Base-by-base conservation (phyloP, 192 early-diverging fungal species). In the Coemansia sp. region DNA sequence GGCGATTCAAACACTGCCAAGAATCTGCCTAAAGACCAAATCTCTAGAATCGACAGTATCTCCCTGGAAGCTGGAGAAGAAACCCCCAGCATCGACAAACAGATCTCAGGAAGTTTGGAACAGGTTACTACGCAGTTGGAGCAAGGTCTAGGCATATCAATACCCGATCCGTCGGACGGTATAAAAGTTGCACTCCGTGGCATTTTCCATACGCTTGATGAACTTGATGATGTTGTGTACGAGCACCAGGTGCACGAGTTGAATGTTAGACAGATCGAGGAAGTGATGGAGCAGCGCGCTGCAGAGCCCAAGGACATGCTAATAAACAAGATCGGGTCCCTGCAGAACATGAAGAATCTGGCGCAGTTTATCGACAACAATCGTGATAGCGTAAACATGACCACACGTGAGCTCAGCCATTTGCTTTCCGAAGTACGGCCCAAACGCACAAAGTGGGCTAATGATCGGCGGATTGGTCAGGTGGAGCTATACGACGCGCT, bases 401-500 rank as follows among this genome's bases (percentile, higher is more conserved):
- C 87, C 31, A 88, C 89, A 37, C 86, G 86, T 7, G 90, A 92
- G 65, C 72, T 96, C 49, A 86, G 86, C 64, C 84, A 86, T 31
- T 72, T 96, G 25, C 71, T 96, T 23, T 87, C 87, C 1, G 91
- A 93, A 66, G 85, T 93, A 15, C 86, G 89, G 30, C 91, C 92
- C 25, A 87, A 88, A 62, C 84, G 90, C 63, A 91, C 91, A 42
- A 94, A 94, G 78, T 96, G 94, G 94, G 90, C 92, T 1, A 92
- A 89, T 60, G 90, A 93, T 39, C 90, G 93, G 53, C 86, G 86
- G 8, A 82, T 95, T 23, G 93, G 93, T 0, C 96, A 97, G 72
- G 95, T 93, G 55, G 87, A 93, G 67, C 79, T 98, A n/a, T 96
- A 95, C 71, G 91, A 93, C 59, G 91, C 89, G 26, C 87, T 91